These are phyloP conservation scores for Quercus dentata DNA, from an alignment of 306 rosid species.

Conservation along the genomic window DNA sequence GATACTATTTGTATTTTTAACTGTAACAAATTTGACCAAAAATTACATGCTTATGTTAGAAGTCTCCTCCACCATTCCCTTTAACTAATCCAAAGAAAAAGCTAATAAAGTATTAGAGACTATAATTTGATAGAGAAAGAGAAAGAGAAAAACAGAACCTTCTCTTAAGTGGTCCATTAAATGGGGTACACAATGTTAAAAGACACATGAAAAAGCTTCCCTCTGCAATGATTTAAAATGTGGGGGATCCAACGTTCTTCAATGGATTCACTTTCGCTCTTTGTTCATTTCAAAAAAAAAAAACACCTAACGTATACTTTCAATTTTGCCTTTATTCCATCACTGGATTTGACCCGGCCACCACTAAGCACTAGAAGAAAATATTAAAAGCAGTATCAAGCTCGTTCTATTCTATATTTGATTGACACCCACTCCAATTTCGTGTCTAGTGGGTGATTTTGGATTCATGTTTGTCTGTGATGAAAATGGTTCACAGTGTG, in stretches of 20 bases:
- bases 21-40: constrained; percentile 4
- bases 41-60: constrained; percentile 23
- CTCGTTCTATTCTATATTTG: neutral
- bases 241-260: constrained; percentile 83
- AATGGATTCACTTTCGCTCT: constrained; percentile 30
- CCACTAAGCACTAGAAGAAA: neutral
- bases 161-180: constrained; percentile 45
- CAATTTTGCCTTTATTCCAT: constrained; percentile 30
- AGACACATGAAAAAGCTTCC: constrained; percentile 30
- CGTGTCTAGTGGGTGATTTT: constrained; percentile 12
- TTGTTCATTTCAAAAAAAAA: constrained; percentile 43
- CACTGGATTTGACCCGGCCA: constrained; percentile 30
- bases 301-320: constrained; percentile 24
- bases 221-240: constrained; percentile 51
- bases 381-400: constrained; percentile 8
- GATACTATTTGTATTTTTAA: neutral
- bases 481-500: neutral
- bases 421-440: neutral
- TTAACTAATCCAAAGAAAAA: constrained; percentile 27
- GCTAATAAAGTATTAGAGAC: neutral
- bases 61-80: constrained; percentile 11
- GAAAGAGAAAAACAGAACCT: constrained; percentile 3
- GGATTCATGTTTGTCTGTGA: neutral
- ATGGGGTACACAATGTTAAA: constrained; percentile 54
- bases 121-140: constrained; percentile 19